phyloP scores from a whole-genome alignment of 164 flowering plant genomes.

The Tetracentron sinense region DNA sequence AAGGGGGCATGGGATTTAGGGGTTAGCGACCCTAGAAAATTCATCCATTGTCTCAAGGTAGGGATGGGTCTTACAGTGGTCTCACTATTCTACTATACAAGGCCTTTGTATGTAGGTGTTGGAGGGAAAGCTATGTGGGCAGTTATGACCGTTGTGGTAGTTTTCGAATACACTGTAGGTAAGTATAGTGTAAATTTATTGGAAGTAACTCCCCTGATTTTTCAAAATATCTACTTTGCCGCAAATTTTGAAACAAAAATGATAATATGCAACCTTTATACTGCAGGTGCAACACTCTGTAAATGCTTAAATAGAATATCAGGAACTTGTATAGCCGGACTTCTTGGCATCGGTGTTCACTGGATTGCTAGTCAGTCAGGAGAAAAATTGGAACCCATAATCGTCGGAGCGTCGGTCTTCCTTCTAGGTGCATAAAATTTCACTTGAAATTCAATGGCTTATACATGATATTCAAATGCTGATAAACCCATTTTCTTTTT shows the following conservation, averaged over 20 bases:
- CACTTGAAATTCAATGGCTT: no score
- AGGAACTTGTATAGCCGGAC: conserved; percentile 66
- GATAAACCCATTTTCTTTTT: conserved; percentile 5
- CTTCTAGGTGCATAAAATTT: conserved; percentile 41
- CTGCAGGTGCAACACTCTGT: conserved; percentile 61
- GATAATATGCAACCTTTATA: no score
- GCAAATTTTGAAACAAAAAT: background rate
- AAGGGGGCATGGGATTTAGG: conserved; percentile 52
- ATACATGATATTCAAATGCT: background rate
- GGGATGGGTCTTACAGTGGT: conserved; percentile 64
- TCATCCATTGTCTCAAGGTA: conserved; percentile 67
- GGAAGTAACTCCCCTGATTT: no score
- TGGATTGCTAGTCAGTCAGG: conserved; percentile 59
- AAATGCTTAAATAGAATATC: conserved; percentile 56
- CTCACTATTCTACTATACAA: conserved; percentile 70
- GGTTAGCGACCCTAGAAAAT: conserved; percentile 50
- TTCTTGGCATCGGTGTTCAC: conserved; percentile 59
- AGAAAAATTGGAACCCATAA: conserved; percentile 46
- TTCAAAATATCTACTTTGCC: background rate
- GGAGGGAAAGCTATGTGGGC: conserved; percentile 92
- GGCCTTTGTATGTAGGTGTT: conserved; percentile 69
- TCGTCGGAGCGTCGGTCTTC: conserved; percentile 57
- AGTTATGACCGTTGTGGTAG: conserved; percentile 81
- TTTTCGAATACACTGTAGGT: conserved; percentile 71
- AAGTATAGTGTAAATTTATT: conserved; percentile 21